Base-by-base conservation (phyloP, 148 eudicot genomes). In the Mesembryanthemum crystallinum region DNA sequence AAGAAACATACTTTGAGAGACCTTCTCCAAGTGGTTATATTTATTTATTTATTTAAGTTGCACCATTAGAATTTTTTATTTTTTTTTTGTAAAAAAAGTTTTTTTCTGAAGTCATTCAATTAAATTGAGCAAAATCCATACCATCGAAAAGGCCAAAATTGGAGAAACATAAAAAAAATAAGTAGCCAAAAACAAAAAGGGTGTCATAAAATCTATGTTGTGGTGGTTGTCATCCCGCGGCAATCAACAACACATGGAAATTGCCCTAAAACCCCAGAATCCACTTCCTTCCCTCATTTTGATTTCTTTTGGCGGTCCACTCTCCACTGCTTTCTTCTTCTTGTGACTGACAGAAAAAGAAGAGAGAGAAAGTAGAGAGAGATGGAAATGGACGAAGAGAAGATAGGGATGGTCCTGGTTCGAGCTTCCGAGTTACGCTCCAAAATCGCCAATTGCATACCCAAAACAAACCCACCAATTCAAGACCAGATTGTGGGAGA, bases 401-500 rank as follows among this genome's bases (percentile, higher is more conserved):
- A 89, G 54, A 85, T 91, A 49, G 91, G 88, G 15, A 51, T 91
- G 80, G 92, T 89, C 8, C 65, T 93, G 74, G 89, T 88, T 33
- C 76, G 93, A 80, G 92, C 89, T 30, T 87, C 94, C 1, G 94
- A 89, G 76, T 83, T 91, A 5, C 87, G 96, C 64, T 81, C 89
- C 67, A 93, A 89, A 81, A 86, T 91, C 37, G 80, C 89, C 28
- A 82, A 78, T 74, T 93, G 90, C 81, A 87, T 93, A 27, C 87
- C 79, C n/a, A 84, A 81, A 65, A 43, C 88, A 25, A 49, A 17
- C 45, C 49, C 65, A 47, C 24, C 10, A 57, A 30, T 59, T 15
- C 67, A 60, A 61, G 37, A 51, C 57, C 54, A 47, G 18, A 12
- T 23, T 29, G 69, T 62, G 63, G 76, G 37, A 3, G 51, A 55